Evolutionary conservation across 2,329 filamentous ascomycete genomes (phyloP), one percentile per base, ranked within the genome.

Genomic region (Penicillium sp.): DNA sequence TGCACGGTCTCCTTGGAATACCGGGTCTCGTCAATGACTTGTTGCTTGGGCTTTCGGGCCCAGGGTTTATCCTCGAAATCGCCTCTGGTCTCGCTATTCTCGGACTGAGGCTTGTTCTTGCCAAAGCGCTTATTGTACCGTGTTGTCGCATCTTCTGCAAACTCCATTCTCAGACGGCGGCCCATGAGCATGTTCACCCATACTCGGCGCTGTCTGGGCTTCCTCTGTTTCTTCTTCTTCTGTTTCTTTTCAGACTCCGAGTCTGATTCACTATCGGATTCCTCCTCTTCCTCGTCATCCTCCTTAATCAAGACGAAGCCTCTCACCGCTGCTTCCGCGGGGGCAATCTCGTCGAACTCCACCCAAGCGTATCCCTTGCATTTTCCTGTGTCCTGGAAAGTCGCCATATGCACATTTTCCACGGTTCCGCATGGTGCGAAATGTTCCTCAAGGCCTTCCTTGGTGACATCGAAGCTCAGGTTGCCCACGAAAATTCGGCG

Each of bases 321-420:
- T 68, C 85, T 86, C 58, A 95, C 90, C 3, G 89, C 89, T 64
- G 81, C 81, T 44, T 86, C 83, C 0, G 90, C 90, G 0, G 87
- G 82, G 50, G 89, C 85, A 10, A 92, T 68, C 45, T 91, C 85
- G 67, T 87, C 86, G 73, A 97, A 99, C 55, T 89, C 89, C 55
- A 99, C 85, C 92, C 94, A 99, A 5, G 87, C 94, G 74, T 88
- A 99, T 16, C 94, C 95, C 76, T 97, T 97, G 78, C 94, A 99
- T 76, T 97, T 99, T 39, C 94, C 94, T 18, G 87, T 87, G 71
- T 99, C 95, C 72, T 97, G 90, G 68, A 99, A 99, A 0, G 92
- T 96, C 2, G 94, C 94, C 60, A 97, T 79, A 74, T 95, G 92
- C 58, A 90, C 82, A 76, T 89, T 89, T 47, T 86, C 83, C 55